A percentile compares a stretch with the other conserved stretches of the same genome.
phyloP scores from a whole-genome alignment of 768 basidiomycete genomes.

The Podaxis sp. region DNA sequence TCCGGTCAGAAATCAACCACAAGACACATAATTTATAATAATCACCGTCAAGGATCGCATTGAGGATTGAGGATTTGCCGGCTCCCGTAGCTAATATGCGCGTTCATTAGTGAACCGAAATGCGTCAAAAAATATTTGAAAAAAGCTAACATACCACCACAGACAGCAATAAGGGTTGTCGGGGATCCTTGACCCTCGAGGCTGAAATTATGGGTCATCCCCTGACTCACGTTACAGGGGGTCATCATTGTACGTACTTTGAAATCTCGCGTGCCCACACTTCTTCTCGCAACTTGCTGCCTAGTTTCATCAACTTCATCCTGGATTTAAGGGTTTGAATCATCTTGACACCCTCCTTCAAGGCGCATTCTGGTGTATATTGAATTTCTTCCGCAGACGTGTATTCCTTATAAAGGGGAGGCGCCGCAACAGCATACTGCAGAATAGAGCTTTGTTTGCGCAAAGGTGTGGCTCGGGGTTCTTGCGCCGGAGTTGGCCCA shows the following conservation, averaged over 20 bases:
- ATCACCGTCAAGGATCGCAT: conserved; percentile 60
- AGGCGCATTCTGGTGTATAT: conserved; percentile 48
- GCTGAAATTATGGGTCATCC: conserved; percentile 27
- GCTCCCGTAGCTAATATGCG: conserved; percentile 50
- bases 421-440: conserved; percentile 20
- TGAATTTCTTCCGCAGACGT: conserved; percentile 40
- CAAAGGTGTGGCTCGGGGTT: background rate
- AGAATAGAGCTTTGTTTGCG: background rate
- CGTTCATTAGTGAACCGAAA: background rate
- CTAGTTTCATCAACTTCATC: conserved; percentile 46
- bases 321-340: conserved; percentile 45
- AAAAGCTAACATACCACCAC: conserved; percentile 44
- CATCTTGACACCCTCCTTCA: conserved; percentile 54
- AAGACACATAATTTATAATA: background rate
- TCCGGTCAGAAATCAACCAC: conserved; percentile 5
- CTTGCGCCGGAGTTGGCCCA: background rate
- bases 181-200: conserved; percentile 50
- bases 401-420: conserved; percentile 35
- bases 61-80: conserved; percentile 61
- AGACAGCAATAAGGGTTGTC: conserved; percentile 63
- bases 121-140: background rate
- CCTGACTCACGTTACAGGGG: background rate
- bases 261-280: conserved; percentile 58
- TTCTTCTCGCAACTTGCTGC: conserved; percentile 55
- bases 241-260: conserved; percentile 34